Evolutionary conservation across 192 early-diverging fungal species (phyloP).

Genomic region (Obelidium mucronatum): DNA sequence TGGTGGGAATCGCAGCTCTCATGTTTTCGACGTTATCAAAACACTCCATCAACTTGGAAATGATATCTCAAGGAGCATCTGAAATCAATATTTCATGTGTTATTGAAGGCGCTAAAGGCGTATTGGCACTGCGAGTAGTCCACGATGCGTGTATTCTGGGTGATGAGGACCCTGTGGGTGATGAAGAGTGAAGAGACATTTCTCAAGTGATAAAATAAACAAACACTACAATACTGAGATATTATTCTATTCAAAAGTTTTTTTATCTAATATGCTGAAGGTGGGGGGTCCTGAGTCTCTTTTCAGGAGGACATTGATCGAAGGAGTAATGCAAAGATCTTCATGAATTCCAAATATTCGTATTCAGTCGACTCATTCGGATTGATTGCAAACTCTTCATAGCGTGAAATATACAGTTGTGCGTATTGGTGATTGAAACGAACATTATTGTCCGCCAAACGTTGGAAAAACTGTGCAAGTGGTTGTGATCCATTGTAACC

Average conservation of each 20-base stretch:
- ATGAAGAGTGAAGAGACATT: too few relatives aligned
- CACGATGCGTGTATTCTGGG: conserved; percentile 77
- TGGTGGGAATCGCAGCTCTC: conserved; percentile 92
- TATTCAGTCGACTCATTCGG: conserved; percentile 25
- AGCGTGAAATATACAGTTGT: neutral
- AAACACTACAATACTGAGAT: too few relatives aligned
- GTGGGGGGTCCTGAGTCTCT: too few relatives aligned
- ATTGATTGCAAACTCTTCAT: neutral
- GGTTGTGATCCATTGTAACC: neutral
- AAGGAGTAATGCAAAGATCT: conserved; percentile 11
- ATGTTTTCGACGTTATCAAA: conserved; percentile 94
- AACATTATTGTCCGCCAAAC: neutral
- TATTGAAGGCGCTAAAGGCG: conserved; percentile 76
- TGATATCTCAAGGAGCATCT: conserved; percentile 98
- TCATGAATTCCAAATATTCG: conserved; percentile 35
- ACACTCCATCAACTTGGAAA: conserved; percentile 95
- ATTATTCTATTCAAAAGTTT: too few relatives aligned
- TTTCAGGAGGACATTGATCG: too few relatives aligned
- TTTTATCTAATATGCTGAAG: too few relatives aligned
- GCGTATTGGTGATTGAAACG: neutral
- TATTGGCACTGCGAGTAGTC: conserved; percentile 83
- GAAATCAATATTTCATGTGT: conserved; percentile 99
- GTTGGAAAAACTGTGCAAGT: conserved; percentile 6
- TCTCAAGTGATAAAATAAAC: too few relatives aligned
- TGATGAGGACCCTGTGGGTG: neutral